Evolutionary conservation across 352 stramenopile species (phyloP).

Genomic region (Globisporangium ultimum): DNA sequence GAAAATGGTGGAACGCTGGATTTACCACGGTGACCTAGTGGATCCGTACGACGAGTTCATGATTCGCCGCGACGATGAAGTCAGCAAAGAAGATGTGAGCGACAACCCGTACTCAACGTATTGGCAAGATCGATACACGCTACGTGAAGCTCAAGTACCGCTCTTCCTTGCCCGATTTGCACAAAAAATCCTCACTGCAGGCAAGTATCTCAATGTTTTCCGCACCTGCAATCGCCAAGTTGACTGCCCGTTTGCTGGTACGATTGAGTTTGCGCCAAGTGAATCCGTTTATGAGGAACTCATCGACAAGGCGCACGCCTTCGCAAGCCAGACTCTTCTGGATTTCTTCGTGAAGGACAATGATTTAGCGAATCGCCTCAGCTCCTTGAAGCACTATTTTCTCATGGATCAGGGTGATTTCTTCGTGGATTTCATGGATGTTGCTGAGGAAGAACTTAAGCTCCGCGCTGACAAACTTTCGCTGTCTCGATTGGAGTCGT

Average conservation of each 20-base stretch:
- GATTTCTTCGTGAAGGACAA: slow-evolving; percentile 82
- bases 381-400: slow-evolving; percentile 97
- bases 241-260: slow-evolving; percentile 73
- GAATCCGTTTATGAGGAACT: slow-evolving; percentile 80
- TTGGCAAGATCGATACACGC: slow-evolving; percentile 85
- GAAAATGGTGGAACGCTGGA: slow-evolving; percentile 89
- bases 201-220: slow-evolving; percentile 93
- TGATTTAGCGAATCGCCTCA: slow-evolving; percentile 69
- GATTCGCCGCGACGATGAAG: slow-evolving; percentile 75
- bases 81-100: slow-evolving; percentile 81
- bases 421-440: slow-evolving; percentile 98
- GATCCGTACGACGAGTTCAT: slow-evolving; percentile 93
- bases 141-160: slow-evolving; percentile 76
- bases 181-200: slow-evolving; percentile 86
- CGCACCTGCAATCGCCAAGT: slow-evolving; percentile 74
- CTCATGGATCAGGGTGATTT: slow-evolving; percentile 98
- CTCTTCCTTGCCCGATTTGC: slow-evolving; percentile 74
- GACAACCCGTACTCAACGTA: slow-evolving; percentile 89
- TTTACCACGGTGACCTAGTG: slow-evolving; percentile 86
- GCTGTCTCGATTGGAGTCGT: slow-evolving; percentile 88
- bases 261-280: slow-evolving; percentile 60
- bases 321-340: slow-evolving; percentile 72
- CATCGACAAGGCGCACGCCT: slow-evolving; percentile 81
- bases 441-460: slow-evolving; percentile 93
- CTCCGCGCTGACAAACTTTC: slow-evolving; percentile 84